These are phyloP conservation scores for Antarctomyces pellizariae DNA, from an alignment of 495 filamentous ascomycete species.

Conservation along the genomic window DNA sequence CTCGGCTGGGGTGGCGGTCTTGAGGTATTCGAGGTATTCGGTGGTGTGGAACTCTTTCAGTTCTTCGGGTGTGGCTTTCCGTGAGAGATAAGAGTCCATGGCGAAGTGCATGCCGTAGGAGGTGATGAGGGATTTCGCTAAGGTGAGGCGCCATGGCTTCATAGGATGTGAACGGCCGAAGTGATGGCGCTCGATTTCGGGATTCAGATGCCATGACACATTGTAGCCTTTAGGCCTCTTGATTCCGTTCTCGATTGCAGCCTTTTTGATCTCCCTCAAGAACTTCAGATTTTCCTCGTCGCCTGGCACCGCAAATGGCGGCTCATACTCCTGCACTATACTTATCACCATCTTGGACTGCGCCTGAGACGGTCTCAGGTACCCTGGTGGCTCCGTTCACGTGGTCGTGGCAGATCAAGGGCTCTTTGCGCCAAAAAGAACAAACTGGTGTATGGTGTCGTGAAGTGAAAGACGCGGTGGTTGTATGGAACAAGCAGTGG, in stretches of 20 bases:
- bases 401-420: too few species aligned
- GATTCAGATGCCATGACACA: slow-evolving; percentile 93
- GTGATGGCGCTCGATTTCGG: slow-evolving; percentile 86
- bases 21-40: slow-evolving; percentile 80
- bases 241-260: slow-evolving; percentile 52
- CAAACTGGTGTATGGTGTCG: too few species aligned
- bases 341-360: too few species aligned
- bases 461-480: too few species aligned
- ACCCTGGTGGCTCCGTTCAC: too few species aligned
- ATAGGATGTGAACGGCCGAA: slow-evolving; percentile 91
- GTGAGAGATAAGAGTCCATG: slow-evolving; percentile 77
- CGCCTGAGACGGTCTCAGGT: too few species aligned
- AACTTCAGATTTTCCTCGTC: slow-evolving; percentile 33
- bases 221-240: slow-evolving; percentile 55
- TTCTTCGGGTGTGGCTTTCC: slow-evolving; percentile 68
- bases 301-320: slow-evolving; percentile 25
- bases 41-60: slow-evolving; percentile 63
- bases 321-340: slow-evolving; percentile 49
- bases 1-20: slow-evolving; percentile 24
- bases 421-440: too few species aligned
- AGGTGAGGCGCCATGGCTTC: slow-evolving; percentile 93
- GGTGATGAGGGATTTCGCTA: slow-evolving; percentile 83
- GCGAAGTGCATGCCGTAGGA: slow-evolving; percentile 86
- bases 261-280: slow-evolving; percentile 38
- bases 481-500: too few species aligned